Percentiles rank a stretch among this genome's conserved stretches.
Evolutionary conservation across 257 asterid genomes (phyloP).

Genomic region (Agastache rugosa): DNA sequence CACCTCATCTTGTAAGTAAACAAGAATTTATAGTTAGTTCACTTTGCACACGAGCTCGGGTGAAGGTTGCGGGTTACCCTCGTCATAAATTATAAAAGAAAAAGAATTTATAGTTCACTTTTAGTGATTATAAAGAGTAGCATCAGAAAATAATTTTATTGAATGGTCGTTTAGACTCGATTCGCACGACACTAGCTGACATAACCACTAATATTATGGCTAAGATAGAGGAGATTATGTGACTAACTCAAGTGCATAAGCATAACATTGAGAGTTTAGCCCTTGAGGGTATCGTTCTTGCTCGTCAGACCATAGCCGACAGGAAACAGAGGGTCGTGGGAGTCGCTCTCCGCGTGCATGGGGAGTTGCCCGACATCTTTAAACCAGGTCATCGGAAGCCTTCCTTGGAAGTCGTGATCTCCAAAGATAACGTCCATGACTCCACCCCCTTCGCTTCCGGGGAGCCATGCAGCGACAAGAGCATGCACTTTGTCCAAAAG

Average conservation of each 20-base stretch:
- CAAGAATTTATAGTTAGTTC: not conserved
- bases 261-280: not conserved
- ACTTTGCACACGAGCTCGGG: not conserved
- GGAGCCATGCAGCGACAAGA: slow-evolving; percentile 86
- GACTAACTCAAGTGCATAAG: not conserved
- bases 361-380: slow-evolving; percentile 70
- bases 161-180: slow-evolving; percentile 1
- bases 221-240: not conserved
- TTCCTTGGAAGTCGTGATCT: slow-evolving; percentile 73
- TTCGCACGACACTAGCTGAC: no score
- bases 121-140: not conserved
- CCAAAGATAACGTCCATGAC: slow-evolving; percentile 79
- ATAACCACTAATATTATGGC: no score
- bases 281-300: slow-evolving; percentile 46
- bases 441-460: slow-evolving; percentile 83
- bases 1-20: not conserved
- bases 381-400: slow-evolving; percentile 76
- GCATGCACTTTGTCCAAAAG: slow-evolving; percentile 67
- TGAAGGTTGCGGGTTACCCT: no score
- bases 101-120: not conserved
- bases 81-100: no score
- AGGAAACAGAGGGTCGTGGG: slow-evolving; percentile 67
- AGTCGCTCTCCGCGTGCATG: slow-evolving; percentile 51
- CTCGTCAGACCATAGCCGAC: slow-evolving; percentile 72
- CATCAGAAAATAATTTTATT: not conserved